Evolutionary conservation across 1,139 yeast species (phyloP), one percentile per base, ranked within the genome.

Genomic region (Hansenula lynferdii): DNA sequence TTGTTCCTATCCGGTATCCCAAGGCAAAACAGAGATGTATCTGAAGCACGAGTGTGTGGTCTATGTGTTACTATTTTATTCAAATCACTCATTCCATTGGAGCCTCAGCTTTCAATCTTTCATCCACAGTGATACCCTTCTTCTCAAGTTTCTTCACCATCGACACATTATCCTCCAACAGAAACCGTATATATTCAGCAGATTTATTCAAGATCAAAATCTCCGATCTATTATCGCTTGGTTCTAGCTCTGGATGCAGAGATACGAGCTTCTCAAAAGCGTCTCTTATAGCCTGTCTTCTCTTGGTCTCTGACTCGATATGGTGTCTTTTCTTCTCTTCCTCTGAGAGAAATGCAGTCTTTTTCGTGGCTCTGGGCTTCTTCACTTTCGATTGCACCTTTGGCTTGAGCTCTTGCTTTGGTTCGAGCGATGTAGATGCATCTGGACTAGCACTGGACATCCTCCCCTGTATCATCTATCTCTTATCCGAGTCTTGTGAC

Each of bases 231-330:
- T 49, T 34, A 21, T 53, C 55, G 2, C 34, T 17, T 10, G 44
- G 41, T 2, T 60, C 59, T 22, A 71, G 51, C 11, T 56, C 66
- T 0, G 76, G 76, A 4, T 70, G 70, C 1, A 67, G 42, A 2
- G 55, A 57, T 0, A 70, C 61, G n/a, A 71, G 53, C 38, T 55
- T 57, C 37, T 60, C 67, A 40, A 69, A 71, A 1, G 70, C 73
- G 17, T 63, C 67, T 9, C 75, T 57, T 23, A 71, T 71, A 5
- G 75, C 75, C 41, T 64, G 65, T 15, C 77, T 57, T 24, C 77
- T 59, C 45, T 67, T 69, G 45, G 71, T 69, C 44, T 71, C 77
- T 0, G 75, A 67, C n/a, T 70, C 71, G 14, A 70, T 69, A 43
- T 70, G 76, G 40, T 66, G 67, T 28, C 62, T 66, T 57, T 65